These are phyloP conservation scores for Acer yangbiense DNA, from an alignment of 345 rosid species.

Conservation along the genomic window DNA sequence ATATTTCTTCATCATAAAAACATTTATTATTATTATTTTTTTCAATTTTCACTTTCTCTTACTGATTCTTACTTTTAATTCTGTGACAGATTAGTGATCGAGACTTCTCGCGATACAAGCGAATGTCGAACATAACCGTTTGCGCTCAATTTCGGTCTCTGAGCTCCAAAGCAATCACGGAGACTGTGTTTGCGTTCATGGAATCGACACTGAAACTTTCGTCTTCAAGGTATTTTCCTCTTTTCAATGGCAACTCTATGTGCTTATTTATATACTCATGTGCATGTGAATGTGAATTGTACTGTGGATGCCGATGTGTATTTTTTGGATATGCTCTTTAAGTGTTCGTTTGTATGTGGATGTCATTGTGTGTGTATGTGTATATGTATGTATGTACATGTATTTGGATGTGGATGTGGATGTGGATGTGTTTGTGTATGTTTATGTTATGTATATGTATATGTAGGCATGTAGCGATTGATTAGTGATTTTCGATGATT, in stretches of 20 bases:
- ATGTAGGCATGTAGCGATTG: not conserved
- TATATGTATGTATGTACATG: not conserved
- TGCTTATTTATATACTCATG: too few species aligned
- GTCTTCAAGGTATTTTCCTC: constrained; percentile 51
- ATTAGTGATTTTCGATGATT: not conserved
- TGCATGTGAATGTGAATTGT: too few species aligned
- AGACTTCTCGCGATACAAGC: not conserved
- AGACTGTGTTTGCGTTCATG: constrained; percentile 49
- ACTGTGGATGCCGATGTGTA: too few species aligned
- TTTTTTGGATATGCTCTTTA: not conserved
- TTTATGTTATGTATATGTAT: not conserved
- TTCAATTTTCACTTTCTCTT: not conserved
- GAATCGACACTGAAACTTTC: constrained; percentile 59
- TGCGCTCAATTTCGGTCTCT: constrained; percentile 82
- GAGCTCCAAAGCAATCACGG: constrained; percentile 52
- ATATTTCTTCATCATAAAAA: not conserved
- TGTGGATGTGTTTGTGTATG: not conserved
- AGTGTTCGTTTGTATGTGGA: not conserved
- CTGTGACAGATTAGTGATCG: constrained; percentile 13
- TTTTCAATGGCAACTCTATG: not conserved
- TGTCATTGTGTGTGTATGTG: not conserved
- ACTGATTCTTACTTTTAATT: not conserved
- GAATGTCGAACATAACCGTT: constrained; percentile 64
- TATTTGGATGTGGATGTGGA: too few species aligned
- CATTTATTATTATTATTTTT: too few species aligned